A percentile compares a stretch with the other conserved stretches of the same genome.
These are phyloP conservation scores for Auricularia auricula-judae DNA, from an alignment of 768 basidiomycete genomes.

Conservation along the genomic window DNA sequence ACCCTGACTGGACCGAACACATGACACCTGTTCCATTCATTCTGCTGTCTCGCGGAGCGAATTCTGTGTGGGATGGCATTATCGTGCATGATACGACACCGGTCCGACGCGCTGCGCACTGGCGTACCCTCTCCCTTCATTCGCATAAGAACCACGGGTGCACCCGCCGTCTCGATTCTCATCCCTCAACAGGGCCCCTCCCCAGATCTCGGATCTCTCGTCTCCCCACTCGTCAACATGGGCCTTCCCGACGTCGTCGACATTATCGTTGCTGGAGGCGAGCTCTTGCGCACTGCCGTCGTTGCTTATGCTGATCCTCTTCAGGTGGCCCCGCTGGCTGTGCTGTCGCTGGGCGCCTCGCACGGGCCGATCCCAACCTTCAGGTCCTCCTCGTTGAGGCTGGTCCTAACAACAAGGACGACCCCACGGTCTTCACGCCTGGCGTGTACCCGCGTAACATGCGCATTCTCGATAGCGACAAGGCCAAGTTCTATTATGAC, in stretches of 20 bases:
- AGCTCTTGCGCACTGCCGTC: neutral
- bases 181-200: neutral
- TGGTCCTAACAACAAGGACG: conserved; percentile 63
- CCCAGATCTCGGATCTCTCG: neutral
- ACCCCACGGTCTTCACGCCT: conserved; percentile 62
- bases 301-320: neutral
- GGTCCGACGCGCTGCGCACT: neutral
- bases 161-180: neutral
- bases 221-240: neutral
- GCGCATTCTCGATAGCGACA: conserved; percentile 45
- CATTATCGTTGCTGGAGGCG: neutral
- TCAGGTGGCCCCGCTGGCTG: conserved; percentile 29
- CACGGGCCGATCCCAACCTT: conserved; percentile 58
- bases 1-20: neutral
- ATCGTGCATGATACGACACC: neutral
- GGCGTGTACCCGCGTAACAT: conserved; percentile 4
- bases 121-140: neutral
- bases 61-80: neutral
- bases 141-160: neutral
- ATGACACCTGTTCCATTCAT: neutral
- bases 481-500: conserved; percentile 63
- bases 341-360: conserved; percentile 58
- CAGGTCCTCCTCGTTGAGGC: conserved; percentile 73
- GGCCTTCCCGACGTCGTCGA: neutral
- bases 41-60: neutral